These are phyloP conservation scores for Olyra latifolia DNA, from an alignment of 176 grass and related monocot species.

Conservation along the genomic window DNA sequence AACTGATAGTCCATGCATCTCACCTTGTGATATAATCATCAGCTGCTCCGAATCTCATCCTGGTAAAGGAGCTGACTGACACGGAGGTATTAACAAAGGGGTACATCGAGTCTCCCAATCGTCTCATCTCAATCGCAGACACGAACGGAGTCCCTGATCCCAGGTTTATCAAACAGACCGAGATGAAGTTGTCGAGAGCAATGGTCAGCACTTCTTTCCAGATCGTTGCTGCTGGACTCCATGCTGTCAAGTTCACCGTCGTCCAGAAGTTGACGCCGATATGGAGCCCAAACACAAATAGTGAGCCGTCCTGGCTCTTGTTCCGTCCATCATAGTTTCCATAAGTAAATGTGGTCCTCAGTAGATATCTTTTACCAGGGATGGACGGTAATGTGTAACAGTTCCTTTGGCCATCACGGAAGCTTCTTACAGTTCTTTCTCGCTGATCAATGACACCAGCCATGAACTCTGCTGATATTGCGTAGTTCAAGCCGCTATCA, in stretches of 20 bases:
- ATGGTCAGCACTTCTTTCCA: conserved; percentile 5
- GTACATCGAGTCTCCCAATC: neutral
- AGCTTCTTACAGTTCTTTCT: neutral
- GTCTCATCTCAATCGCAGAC: neutral
- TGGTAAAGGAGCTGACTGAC: neutral
- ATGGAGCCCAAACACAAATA: conserved; percentile 18
- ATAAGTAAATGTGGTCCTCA: neutral
- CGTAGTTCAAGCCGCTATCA: neutral
- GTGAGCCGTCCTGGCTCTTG: fast-evolving
- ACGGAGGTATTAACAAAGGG: neutral
- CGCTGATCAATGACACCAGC: fast-evolving
- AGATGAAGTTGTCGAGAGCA: neutral
- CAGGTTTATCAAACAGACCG: neutral
- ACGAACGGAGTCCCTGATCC: conserved; percentile 30
- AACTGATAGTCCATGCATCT: neutral
- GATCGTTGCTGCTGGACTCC: fast-evolving
- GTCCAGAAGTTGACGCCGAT: conserved; percentile 29
- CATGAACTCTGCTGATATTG: neutral
- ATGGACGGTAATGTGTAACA: neutral
- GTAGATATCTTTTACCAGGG: neutral
- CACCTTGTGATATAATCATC: neutral
- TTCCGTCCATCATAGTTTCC: conserved; percentile 20
- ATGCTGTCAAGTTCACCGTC: neutral
- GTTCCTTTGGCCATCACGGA: neutral
- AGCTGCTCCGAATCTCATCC: neutral